Evolutionary conservation across 169 alveolate genomes (phyloP), one percentile per base, ranked within the genome.

Genomic region (Plasmodium ovale): DNA sequence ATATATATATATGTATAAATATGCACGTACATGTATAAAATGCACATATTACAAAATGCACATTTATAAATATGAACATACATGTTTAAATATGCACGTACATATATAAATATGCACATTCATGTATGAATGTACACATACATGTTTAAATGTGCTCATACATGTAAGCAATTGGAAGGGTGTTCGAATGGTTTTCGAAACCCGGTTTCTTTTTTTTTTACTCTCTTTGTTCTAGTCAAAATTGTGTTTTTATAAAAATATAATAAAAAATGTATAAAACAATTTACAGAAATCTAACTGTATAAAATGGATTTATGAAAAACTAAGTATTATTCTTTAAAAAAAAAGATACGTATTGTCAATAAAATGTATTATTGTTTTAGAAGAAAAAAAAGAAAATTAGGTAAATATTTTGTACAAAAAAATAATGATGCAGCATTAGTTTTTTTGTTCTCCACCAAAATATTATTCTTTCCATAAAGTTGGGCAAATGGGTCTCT

Each of bases 161-260:
- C 33, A 4, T 62, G 21, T 23, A 27, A 16, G 27, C 53, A 27
- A 47, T 35, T 71, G n/a, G 33, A 72, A 31, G 39, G 31, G 87
- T 72, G 67, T 56, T 72, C 87, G 87, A 54, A 72, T 70, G 33
- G 14, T 54, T 35, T 72, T 56, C 87, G 87, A 72, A 72, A 56
- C 87, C 56, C 35, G 72, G 72, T 56, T 72, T 72, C 87, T 72
- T 16, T 29, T 58, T 72, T 14, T 72, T 60, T 72, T 47, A 44
- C 87, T 47, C 72, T 44, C 70, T 72, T 72, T 70, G 14, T 49
- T 72, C 87, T 72, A 72, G 87, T 72, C 21, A 72, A 16, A 72
- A 19, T 56, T 19, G 14, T 72, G n/a, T 25, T 72, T 44, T 54
- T 12, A 31, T 44, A 33, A 54, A 72, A 35, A 53, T 44, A 54